Conservation (phyloP, 495 filamentous ascomycete genomes). For the Penicillium steckii region DNA sequence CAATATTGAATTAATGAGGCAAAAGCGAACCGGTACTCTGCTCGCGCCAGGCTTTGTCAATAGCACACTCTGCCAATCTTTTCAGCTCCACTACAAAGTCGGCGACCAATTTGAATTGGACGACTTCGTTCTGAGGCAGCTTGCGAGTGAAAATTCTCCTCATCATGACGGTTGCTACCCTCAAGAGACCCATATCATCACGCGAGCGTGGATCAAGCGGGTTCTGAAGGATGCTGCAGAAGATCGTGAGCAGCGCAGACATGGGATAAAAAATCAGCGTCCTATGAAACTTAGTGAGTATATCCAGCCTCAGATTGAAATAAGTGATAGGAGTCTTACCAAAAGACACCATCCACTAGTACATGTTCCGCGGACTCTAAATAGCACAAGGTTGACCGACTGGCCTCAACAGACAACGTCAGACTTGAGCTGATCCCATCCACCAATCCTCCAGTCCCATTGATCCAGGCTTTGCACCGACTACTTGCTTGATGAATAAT, state of each 20-base stretch:
- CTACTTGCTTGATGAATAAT: slow-evolving; percentile 53
- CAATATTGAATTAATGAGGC: slow-evolving; percentile 2
- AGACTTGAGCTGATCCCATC: slow-evolving; percentile 50
- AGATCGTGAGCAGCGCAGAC: slow-evolving; percentile 48
- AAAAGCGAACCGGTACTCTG: slow-evolving; percentile 17
- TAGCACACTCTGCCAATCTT: slow-evolving; percentile 40
- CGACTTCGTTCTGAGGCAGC: slow-evolving; percentile 39
- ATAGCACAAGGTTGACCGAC: slow-evolving; percentile 49
- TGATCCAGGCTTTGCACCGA: slow-evolving; percentile 40
- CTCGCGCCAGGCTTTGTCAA: slow-evolving; percentile 43
- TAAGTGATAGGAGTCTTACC: slow-evolving; percentile 27
- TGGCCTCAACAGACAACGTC: slow-evolving; percentile 50
- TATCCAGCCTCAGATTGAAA: neutral
- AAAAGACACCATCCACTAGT: slow-evolving; percentile 45
- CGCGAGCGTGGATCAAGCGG: slow-evolving; percentile 44
- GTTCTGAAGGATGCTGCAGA: slow-evolving; percentile 50
- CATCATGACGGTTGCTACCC: slow-evolving; percentile 41
- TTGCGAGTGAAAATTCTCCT: slow-evolving; percentile 39
- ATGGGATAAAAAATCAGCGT: slow-evolving; percentile 52
- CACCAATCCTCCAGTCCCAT: slow-evolving; percentile 37
- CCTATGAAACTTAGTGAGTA: slow-evolving; percentile 23
- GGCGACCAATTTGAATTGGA: slow-evolving; percentile 45
- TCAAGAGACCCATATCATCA: slow-evolving; percentile 42
- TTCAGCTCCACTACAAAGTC: slow-evolving; percentile 49
- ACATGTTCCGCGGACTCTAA: slow-evolving; percentile 39